These are phyloP conservation scores for Calonectria naviculata DNA, from an alignment of 2,329 filamentous ascomycete genomes.

Conservation along the genomic window DNA sequence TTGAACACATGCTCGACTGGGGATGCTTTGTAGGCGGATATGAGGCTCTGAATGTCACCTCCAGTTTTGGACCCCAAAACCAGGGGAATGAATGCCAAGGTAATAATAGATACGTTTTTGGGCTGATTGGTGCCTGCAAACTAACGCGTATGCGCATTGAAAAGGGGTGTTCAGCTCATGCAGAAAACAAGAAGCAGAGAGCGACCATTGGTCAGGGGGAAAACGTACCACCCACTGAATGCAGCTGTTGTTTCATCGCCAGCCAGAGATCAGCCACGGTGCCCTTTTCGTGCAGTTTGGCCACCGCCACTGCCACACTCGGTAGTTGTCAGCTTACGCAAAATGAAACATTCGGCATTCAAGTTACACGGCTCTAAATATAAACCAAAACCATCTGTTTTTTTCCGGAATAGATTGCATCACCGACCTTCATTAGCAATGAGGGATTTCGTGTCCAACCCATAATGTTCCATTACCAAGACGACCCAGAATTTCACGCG, in stretches of 20 bases:
- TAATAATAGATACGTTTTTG: too few relatives aligned
- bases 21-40: too few relatives aligned
- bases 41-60: too few relatives aligned
- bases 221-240: too few relatives aligned
- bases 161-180: neutral
- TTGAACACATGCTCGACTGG: too few relatives aligned
- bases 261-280: neutral
- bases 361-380: neutral
- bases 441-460: neutral
- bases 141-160: neutral
- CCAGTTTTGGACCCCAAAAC: too few relatives aligned
- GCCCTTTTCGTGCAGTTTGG: neutral
- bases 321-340: neutral
- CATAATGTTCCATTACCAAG: neutral
- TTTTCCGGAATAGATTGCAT: too few relatives aligned
- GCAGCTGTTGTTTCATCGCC: neutral
- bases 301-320: neutral
- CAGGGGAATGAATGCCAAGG: too few relatives aligned
- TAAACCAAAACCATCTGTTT: too few relatives aligned
- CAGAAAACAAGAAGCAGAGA: neutral
- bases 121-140: too few relatives aligned
- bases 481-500: neutral
- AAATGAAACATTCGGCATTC: neutral
- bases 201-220: neutral
- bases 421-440: too few relatives aligned